phyloP scores from a whole-genome alignment of 345 rosid species.

The Eutrema heterophyllum region DNA sequence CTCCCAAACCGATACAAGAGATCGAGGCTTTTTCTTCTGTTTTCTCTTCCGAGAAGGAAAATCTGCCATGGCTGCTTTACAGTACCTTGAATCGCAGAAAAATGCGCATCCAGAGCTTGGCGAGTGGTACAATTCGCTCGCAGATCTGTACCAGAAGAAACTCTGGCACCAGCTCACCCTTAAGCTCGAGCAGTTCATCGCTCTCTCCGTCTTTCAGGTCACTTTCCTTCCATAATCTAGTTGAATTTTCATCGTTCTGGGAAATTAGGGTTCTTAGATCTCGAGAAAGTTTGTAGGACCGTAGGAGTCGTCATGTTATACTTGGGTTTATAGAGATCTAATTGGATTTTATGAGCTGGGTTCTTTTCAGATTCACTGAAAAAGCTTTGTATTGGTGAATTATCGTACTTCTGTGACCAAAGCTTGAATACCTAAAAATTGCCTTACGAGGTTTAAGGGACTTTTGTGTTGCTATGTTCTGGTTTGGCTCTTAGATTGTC shows the following conservation, averaged over 20 bases:
- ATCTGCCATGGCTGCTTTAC: conserved; percentile 73
- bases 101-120: conserved; percentile 68
- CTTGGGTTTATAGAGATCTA: conserved; percentile 14
- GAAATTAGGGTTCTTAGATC: conserved; percentile 22
- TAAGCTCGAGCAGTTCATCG: conserved; percentile 92
- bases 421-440: not conserved
- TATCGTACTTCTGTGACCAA: not conserved
- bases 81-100: conserved; percentile 67
- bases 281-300: not conserved
- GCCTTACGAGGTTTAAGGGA: not conserved
- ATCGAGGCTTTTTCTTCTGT: conserved; percentile 13
- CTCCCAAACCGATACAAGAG: not conserved
- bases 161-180: conserved; percentile 98
- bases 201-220: conserved; percentile 82
- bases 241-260: not conserved
- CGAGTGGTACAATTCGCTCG: conserved; percentile 92
- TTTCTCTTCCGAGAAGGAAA: not conserved
- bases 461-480: conserved; percentile 9
- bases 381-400: conserved; percentile 1
- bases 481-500: conserved; percentile 3
- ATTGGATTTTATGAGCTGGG: not conserved
- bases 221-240: not conserved
- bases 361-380: not conserved
- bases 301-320: not conserved
- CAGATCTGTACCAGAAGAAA: conserved; percentile 95